Evolutionary conservation across 306 rosid genomes (phyloP), one percentile per base, ranked within the genome.

Genomic region (Fagus crenata): DNA sequence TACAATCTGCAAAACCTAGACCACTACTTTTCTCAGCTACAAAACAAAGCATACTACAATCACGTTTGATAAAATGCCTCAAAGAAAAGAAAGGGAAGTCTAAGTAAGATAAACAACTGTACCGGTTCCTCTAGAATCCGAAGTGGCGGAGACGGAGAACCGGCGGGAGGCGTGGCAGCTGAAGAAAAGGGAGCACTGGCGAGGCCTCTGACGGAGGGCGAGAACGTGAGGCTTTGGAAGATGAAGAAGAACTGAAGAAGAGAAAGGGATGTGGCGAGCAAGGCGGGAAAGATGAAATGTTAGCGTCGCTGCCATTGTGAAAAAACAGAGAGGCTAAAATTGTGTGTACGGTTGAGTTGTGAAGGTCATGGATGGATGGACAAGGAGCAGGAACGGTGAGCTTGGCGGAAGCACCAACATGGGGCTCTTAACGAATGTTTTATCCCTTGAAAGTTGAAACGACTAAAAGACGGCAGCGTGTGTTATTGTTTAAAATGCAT

Each of bases 241-340:
- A 56, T 64, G 63, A 32, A 67, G 73, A 18, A 22, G 75, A 53
- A 42, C 75, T 17, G 35, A 77, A 78, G 17, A 77, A 43, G 76
- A 86, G 84, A 32, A 73, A 43, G 86, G 67, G 14, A 85, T 69
- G 74, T 61, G 83, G 56, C 87, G 91, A 58, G 87, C 84, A 51
- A 91, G 76, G 84, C 91, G 90, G 67, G 89, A 82, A 84, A 94
- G 80, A 78, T 86, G 86, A 64, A 84, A 82, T 8, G 90, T 59
- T 61, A 83, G 75, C 67, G 86, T 75, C 70, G 90, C 81, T n/a
- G 89, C 83, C 90, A 90, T 90, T 42, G 17, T 63, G 28, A 40
- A 67, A 39, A 46, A 46, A 13, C 7, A 43, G 8, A n/a, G 49
- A 17, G 14, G 49, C 18, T 17, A 67, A 39, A 5, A n/a, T 14